Evolutionary conservation across 345 rosid genomes (phyloP).

Genomic region (Turritis glabra): DNA sequence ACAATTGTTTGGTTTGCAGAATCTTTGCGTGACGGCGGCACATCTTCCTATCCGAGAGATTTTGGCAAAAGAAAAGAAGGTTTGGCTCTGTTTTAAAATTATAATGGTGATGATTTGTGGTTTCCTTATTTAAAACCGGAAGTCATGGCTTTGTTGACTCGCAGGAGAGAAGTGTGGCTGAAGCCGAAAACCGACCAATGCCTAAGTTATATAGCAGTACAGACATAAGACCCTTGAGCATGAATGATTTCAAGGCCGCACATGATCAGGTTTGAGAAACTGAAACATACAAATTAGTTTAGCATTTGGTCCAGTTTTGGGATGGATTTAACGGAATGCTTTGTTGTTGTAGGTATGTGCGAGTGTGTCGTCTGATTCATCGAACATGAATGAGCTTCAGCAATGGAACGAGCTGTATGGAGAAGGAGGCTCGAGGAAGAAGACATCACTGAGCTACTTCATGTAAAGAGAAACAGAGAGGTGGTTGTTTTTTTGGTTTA

Average conservation of each 20-base stretch:
- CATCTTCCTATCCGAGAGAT: constrained; percentile 94
- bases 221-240: constrained; percentile 70
- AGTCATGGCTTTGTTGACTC: constrained; percentile 14
- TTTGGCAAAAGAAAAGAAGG: constrained; percentile 90
- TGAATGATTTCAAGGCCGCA: constrained; percentile 86
- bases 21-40: constrained; percentile 91
- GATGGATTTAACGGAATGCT: background rate
- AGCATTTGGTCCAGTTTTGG: background rate
- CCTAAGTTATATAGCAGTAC: constrained; percentile 66
- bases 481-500: background rate
- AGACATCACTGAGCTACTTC: constrained; percentile 83
- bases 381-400: constrained; percentile 86
- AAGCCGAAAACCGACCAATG: constrained; percentile 59
- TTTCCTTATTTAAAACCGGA: background rate
- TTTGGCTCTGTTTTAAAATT: constrained; percentile 34
- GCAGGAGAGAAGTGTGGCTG: constrained; percentile 69
- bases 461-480: constrained; percentile 54
- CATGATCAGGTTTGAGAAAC: constrained; percentile 78
- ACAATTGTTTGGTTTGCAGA: constrained; percentile 47
- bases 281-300: background rate
- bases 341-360: constrained; percentile 76
- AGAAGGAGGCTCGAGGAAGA: constrained; percentile 97
- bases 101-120: background rate
- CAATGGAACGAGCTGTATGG: constrained; percentile 97
- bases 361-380: constrained; percentile 93